Evolutionary conservation across 768 basidiomycete genomes (phyloP).

Genomic region (Cubamyces sp.): DNA sequence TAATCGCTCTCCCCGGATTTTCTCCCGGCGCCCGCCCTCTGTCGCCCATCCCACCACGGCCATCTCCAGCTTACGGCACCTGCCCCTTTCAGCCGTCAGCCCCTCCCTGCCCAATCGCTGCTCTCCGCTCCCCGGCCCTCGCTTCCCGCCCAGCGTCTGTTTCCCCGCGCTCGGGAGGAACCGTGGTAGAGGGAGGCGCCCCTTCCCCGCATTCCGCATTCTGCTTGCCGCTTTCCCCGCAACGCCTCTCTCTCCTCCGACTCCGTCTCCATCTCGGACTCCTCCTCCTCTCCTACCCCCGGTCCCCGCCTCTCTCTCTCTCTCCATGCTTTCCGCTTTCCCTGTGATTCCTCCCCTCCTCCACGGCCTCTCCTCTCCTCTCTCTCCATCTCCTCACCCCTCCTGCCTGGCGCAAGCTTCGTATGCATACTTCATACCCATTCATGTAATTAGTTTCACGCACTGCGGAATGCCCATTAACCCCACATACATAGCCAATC

Average conservation of each 20-base stretch:
- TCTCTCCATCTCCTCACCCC: neutral
- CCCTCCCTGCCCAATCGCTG: neutral
- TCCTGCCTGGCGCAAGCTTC: neutral
- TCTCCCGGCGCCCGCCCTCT: constrained; percentile 19
- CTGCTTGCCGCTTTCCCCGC: constrained; percentile 14
- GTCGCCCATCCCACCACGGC: constrained; percentile 14
- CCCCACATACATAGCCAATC: constrained; percentile 7
- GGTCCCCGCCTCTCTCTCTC: constrained; percentile 1
- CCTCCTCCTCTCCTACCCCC: neutral
- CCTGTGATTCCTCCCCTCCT: constrained; percentile 12
- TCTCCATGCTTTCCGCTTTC: neutral
- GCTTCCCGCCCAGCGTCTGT: constrained; percentile 10
- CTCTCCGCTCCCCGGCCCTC: constrained; percentile 13
- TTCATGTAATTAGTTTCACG: neutral
- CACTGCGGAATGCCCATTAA: neutral
- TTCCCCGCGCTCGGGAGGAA: constrained; percentile 1
- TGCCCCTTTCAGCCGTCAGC: constrained; percentile 8
- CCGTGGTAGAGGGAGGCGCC: constrained; percentile 7
- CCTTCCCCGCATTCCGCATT: constrained; percentile 16
- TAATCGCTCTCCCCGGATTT: constrained; percentile 24
- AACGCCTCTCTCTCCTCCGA: constrained; percentile 1
- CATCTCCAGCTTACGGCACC: constrained; percentile 22
- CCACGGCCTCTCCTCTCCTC: constrained; percentile 2
- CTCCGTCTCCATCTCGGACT: constrained; percentile 12
- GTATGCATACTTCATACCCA: neutral